Base-by-base conservation (phyloP, 176 grass and related monocot genomes). In the Zoysia japonica region DNA sequence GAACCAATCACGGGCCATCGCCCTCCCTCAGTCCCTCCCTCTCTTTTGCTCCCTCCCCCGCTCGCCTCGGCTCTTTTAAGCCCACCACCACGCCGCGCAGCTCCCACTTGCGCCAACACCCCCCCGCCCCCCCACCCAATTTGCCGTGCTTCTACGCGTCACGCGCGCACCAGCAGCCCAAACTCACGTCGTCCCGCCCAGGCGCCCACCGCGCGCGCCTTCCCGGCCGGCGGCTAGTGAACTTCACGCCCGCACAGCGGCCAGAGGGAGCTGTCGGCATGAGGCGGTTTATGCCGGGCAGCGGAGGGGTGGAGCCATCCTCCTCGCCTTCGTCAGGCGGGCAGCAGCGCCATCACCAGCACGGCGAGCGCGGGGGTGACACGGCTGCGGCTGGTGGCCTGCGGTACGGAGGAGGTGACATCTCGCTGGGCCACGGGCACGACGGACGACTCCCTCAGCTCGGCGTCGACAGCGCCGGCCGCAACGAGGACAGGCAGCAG, bases 251-350 rank as follows among this genome's bases (percentile, higher is more conserved):
- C 55, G 55, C 55, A 9, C 56, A 20, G 56, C n/a, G 17, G 56
- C n/a, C 56, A 8, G 17, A 60, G n/a, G n/a, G 17, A 28, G 59
- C 10, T 9, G 59, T 11, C 20, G n/a, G 7, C 9, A 85, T 88
- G 85, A 87, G 89, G 43, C 69, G 89, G 52, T 88, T 92, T 80
- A 71, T 94, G 74, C 83, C 91, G 17, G 81, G 47, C 9, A 74
- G 53, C 28, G 83, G 85, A 1, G 81, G 62, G 3, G 75, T 61
- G 35, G 85, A 90, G 83, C 77, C 85, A 1, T 78, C 91, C 5
- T 91, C 86, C 0, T 93, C 89, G 0, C 91, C 89, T 0, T 80
- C 88, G n/a, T 67, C 88, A 42, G 56, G 78, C 64, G 77, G n/a
- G 48, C 46, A 15, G 37, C 62, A 63, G 35, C 43, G 38, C 2